Conservation (phyloP, 2,329 filamentous ascomycete genomes). For the Magnaporthales sp. region DNA sequence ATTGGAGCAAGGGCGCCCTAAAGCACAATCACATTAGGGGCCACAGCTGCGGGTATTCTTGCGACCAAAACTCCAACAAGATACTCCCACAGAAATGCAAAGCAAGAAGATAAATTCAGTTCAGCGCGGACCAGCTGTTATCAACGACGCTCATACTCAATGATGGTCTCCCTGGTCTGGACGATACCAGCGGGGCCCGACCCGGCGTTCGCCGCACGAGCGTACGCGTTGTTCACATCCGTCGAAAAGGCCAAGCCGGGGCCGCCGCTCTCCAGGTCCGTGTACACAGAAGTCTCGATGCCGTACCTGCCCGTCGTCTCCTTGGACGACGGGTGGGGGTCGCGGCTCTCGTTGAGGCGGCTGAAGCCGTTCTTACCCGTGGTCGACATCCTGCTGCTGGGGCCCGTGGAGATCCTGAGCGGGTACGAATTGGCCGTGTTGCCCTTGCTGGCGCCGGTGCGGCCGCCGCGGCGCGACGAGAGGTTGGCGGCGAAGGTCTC, state of each 20-base stretch:
- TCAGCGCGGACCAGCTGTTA: too few relatives aligned
- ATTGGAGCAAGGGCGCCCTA: too few relatives aligned
- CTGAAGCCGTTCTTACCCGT: background rate
- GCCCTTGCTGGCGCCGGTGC: background rate
- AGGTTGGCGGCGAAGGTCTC: constrained; percentile 2
- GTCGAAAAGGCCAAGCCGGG: background rate
- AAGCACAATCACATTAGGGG: too few relatives aligned
- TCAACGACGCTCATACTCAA: background rate
- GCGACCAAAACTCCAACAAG: too few relatives aligned
- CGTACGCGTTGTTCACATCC: background rate
- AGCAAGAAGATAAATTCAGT: too few relatives aligned
- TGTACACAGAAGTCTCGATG: background rate
- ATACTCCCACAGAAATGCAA: too few relatives aligned
- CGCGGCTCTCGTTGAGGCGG: background rate
- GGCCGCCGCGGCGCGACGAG: background rate
- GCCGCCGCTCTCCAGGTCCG: background rate
- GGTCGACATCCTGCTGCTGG: background rate
- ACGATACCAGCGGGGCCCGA: too few relatives aligned
- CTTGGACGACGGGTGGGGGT: background rate
- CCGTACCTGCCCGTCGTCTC: background rate
- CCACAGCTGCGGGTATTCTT: too few relatives aligned
- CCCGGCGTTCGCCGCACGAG: too few relatives aligned
- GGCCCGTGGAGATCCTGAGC: background rate
- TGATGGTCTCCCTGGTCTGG: background rate
- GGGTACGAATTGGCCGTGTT: background rate